Conservation (phyloP, 352 stramenopile species). For the Saprolegnia diclina region DNA sequence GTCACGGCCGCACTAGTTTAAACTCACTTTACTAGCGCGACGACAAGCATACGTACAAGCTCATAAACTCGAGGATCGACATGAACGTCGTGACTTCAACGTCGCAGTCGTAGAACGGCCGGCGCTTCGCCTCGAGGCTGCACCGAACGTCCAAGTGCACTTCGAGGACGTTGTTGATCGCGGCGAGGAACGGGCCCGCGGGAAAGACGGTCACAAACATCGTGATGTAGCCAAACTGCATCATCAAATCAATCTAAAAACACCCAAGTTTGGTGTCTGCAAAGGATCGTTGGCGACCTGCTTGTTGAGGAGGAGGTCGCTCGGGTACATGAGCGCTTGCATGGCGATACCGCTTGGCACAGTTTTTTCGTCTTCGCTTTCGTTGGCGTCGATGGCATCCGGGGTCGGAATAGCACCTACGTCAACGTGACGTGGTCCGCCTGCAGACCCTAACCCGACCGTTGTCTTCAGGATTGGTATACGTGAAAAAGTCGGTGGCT, state of each 20-base stretch:
- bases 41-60: conserved; percentile 39
- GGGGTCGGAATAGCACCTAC: too few species aligned
- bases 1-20: conserved; percentile 42
- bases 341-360: conserved; percentile 49
- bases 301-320: conserved; percentile 66
- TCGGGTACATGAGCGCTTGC: conserved; percentile 66
- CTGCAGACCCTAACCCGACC: too few species aligned
- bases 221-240: conserved; percentile 93
- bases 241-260: conserved; percentile 50
- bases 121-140: conserved; percentile 62
- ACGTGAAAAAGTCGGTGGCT: conserved; percentile 3
- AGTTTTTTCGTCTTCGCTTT: background rate
- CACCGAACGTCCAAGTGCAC: conserved; percentile 81
- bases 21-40: background rate
- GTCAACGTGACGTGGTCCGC: too few species aligned
- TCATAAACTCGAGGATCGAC: conserved; percentile 86
- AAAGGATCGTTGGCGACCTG: conserved; percentile 28
- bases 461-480: too few species aligned
- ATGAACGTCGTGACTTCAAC: conserved; percentile 89
- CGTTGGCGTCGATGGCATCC: too few species aligned
- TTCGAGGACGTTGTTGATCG: conserved; percentile 84
- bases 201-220: conserved; percentile 92
- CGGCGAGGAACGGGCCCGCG: conserved; percentile 78
- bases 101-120: conserved; percentile 67
- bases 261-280: background rate